Evolutionary conservation across 2,329 filamentous ascomycete genomes (phyloP).

Genomic region (Verticillium longisporum): DNA sequence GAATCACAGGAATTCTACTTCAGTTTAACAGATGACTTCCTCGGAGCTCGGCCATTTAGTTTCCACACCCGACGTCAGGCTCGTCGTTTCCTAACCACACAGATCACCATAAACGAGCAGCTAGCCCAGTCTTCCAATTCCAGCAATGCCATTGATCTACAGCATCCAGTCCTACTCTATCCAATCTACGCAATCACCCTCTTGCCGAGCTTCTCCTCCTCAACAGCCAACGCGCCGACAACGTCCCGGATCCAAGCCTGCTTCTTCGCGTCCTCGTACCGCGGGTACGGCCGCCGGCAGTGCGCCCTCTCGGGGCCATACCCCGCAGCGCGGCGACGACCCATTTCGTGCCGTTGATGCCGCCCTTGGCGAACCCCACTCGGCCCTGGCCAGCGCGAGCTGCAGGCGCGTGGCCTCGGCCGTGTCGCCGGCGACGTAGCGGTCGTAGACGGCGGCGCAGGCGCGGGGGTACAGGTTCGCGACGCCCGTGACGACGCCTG

Average conservation of each 20-base stretch:
- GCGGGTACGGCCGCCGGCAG: slow-evolving; percentile 47
- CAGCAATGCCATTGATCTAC: not conserved
- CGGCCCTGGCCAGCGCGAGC: slow-evolving; percentile 41
- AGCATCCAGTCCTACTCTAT: not conserved
- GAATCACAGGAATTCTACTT: too few species aligned
- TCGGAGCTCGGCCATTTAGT: too few species aligned
- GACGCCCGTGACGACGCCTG: slow-evolving; percentile 56
- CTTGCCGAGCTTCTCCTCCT: slow-evolving; percentile 9
- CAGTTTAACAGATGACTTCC: too few species aligned
- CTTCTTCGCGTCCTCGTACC: slow-evolving; percentile 29
- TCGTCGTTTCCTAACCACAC: too few species aligned
- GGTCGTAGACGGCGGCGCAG: slow-evolving; percentile 41
- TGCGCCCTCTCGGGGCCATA: slow-evolving; percentile 43
- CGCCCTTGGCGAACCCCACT: slow-evolving; percentile 50
- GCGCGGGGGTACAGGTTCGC: slow-evolving; percentile 51
- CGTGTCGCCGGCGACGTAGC: slow-evolving; percentile 37
- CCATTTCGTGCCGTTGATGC: slow-evolving; percentile 56
- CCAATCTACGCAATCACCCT: not conserved
- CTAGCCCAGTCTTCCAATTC: too few species aligned
- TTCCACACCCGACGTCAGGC: too few species aligned
- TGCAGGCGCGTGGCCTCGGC: slow-evolving; percentile 42
- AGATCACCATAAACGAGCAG: too few species aligned
- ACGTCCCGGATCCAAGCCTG: slow-evolving; percentile 22
- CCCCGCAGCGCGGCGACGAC: slow-evolving; percentile 45
- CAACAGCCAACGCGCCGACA: slow-evolving; percentile 7